Evolutionary conservation across 2,329 filamentous ascomycete species (phyloP), one percentile per base, ranked within the genome.

Genomic region (Scytalidium lignicola): DNA sequence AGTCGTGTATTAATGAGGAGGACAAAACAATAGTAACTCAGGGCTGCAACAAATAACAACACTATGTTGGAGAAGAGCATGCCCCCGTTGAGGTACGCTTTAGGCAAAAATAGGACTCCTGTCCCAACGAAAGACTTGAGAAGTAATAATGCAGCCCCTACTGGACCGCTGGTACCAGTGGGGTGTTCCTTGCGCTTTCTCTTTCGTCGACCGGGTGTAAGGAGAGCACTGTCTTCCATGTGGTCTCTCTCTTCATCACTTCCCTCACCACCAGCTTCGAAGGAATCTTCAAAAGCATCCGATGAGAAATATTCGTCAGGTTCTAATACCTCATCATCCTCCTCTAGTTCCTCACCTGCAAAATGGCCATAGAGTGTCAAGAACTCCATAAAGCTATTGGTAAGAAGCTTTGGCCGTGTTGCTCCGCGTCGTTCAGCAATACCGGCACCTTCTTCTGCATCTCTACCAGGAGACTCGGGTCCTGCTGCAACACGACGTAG

Each of bases 101-200:
- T 84, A 0, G 92, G 92, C 28, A 97, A 73, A 72, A 97, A 97
- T 15, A 97, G 75, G 8, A 97, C 92, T 49, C 92, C 92, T 0
- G 93, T 99, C 18, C 95, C 93, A 43, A 99, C 93, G 64, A 99
- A 99, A 0, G 92, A 97, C 73, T 99, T 99, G 57, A 99, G 82
- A 40, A 99, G 75, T 47, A 99, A 77, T 58, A 96, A 69, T 10
- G 88, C 85, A 9, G 93, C 92, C 53, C 87, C 88, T 55, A 83
- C 84, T 3, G 88, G 83, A 44, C 82, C 86, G 59, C 89, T 91
- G 47, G 84, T 90, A 37, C 91, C 89, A 52, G 79, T 82, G 20
- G 82, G 80, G 46, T 83, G 80, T 46, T 80, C 75, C 72, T 90
- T 92, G 64, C 89, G 84, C 70, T 83, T 85, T 62, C 89, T 81